Evolutionary conservation across 805 yeast species (phyloP), one percentile per base, ranked within the genome.

Genomic region (Candida golubevii): DNA sequence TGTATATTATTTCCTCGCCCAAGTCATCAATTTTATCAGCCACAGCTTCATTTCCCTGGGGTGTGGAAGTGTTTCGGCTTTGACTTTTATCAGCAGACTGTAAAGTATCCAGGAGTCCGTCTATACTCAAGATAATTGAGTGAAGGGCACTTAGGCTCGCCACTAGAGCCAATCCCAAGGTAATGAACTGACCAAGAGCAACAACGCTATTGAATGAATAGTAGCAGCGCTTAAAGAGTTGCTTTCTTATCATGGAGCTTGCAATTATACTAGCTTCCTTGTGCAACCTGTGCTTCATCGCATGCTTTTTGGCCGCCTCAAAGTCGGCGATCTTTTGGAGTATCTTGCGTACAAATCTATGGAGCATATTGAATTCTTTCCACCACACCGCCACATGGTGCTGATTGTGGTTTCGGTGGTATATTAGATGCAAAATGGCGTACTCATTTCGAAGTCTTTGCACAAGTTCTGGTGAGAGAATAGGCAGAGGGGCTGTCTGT

Each of bases 331-430:
- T 42, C 6, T 61, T 43, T 34, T 34, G 55, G 9, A 79, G 46
- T 6, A 79, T 55, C 37, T 66, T 66, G 13, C 80, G 61, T 23
- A 77, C 42, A 36, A 72, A 67, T 34, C 95, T 72, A 53, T 84
- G 85, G 26, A 88, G 55, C 8, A 82, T 73, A 48, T 80, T 74
- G 34, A 89, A 65, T 47, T 78, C 73, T 47, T 69, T 75, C 91
- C 96, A 89, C 96, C 97, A 89, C 8, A 58, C 56, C 28, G 87
- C 75, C 7, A 73, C 75, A 4, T 82, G 67, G 57, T 88, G 96
- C 60, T 89, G 97, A 60, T 87, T 87, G 41, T 74, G 71, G 62
- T 82, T 84, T 49, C 95, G 69, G 55, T 83, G 87, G 57, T 83
- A 80, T 3, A 87, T 50, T 33, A 88, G 62, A 50, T 79, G 84